Conservation (phyloP, 169 alveolate species). For the Neospora caninum region DNA sequence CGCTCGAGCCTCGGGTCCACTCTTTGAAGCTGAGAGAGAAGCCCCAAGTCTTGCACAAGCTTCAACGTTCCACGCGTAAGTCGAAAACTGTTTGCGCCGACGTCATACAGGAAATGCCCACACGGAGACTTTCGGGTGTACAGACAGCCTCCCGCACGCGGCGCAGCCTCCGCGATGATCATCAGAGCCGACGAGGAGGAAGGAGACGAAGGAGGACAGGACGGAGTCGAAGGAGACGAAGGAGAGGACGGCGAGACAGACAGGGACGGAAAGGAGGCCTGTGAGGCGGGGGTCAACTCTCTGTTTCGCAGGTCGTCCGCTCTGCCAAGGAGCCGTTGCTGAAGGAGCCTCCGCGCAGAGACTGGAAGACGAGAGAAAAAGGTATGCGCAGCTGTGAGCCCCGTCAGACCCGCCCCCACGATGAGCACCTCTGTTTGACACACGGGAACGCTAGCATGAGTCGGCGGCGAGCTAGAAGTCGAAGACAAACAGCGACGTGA, state of each 20-base stretch:
- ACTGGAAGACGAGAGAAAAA: background rate
- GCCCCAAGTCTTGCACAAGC: slow-evolving; percentile 21
- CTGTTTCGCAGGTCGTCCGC: background rate
- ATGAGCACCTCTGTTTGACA: slow-evolving; percentile 21
- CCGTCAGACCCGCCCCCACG: slow-evolving; percentile 66
- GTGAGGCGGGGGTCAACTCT: no score
- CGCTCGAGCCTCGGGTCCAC: slow-evolving; percentile 40
- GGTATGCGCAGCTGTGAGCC: slow-evolving; percentile 59
- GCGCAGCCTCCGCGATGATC: slow-evolving; percentile 22
- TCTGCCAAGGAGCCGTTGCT: background rate
- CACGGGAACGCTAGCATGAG: background rate
- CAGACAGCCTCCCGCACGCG: slow-evolving; percentile 52
- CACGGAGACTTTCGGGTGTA: slow-evolving; percentile 27
- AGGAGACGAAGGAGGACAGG: background rate
- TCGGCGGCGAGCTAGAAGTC: background rate
- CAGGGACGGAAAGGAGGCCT: background rate
- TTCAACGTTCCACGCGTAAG: background rate
- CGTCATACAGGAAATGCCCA: slow-evolving; percentile 32
- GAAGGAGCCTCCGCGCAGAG: background rate
- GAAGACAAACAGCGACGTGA: background rate
- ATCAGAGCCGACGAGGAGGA: background rate
- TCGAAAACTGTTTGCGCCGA: slow-evolving; percentile 59
- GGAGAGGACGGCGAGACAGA: background rate
- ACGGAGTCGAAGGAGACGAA: background rate
- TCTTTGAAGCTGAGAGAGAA: slow-evolving; percentile 12